phyloP scores from a whole-genome alignment of 345 rosid genomes.

The Carallia pectinifolia region DNA sequence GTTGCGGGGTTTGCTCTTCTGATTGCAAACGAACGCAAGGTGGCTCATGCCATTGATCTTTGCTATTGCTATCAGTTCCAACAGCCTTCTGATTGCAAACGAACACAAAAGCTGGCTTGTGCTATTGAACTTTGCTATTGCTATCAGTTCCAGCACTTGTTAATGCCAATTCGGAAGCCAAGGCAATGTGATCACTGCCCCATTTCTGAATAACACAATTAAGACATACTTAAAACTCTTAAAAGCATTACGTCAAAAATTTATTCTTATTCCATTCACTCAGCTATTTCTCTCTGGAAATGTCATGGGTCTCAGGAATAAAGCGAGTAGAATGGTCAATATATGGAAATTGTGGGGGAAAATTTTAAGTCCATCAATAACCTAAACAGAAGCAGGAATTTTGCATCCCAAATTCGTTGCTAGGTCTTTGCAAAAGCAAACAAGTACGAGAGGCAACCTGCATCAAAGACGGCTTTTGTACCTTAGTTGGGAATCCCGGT shows the following conservation, averaged over 20 bases:
- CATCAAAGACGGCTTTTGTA: conserved; percentile 15
- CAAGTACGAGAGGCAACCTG: too few relatives aligned
- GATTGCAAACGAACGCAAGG: neutral
- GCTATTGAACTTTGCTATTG: conserved; percentile 13
- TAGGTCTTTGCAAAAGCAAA: neutral
- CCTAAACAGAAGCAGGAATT: neutral
- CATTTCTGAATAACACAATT: conserved; percentile 59
- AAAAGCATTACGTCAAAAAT: neutral
- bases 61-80: conserved; percentile 4
- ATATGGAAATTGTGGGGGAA: neutral
- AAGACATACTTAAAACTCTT: neutral
- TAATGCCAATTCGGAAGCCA: conserved; percentile 79
- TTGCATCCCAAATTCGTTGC: neutral
- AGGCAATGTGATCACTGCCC: conserved; percentile 95
- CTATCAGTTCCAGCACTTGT: conserved; percentile 19
- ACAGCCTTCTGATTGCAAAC: conserved; percentile 8
- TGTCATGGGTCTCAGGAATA: too few relatives aligned
- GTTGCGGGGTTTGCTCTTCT: neutral
- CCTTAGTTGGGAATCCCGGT: conserved; percentile 91
- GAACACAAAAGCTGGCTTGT: neutral
- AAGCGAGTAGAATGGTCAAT: too few relatives aligned
- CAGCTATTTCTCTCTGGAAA: too few relatives aligned
- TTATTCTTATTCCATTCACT: neutral
- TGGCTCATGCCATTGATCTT: conserved; percentile 6
- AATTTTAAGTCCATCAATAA: neutral